Base-by-base conservation (phyloP, 2,329 filamentous ascomycete species). In the Hortaea werneckii region DNA sequence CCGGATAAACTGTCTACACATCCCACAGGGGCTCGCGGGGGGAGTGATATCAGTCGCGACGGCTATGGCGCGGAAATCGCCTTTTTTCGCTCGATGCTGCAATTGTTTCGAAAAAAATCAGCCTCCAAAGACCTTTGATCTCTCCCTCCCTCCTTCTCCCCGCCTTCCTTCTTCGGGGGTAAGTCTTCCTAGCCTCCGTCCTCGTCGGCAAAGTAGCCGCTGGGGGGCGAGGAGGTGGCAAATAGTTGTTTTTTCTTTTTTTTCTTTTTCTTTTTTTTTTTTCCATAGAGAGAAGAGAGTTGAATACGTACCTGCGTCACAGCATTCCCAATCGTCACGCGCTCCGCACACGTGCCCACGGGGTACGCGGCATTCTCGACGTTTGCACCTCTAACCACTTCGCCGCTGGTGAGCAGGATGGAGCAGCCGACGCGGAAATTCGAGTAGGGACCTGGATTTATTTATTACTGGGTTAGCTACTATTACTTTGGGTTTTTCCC, bases 281-380 rank as follows among this genome's bases (percentile, higher is more conserved):
- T n/a, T n/a, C n/a, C n/a, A n/a, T n/a, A n/a, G n/a, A n/a, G n/a
- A n/a, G n/a, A n/a, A n/a, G n/a, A n/a, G n/a, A n/a, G n/a, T n/a
- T n/a, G n/a, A n/a, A n/a, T n/a, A n/a, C n/a, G n/a, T n/a, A 67
- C 47, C 58, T 65, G 42, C 5, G 79, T 77, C 5, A 95, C 78
- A 20, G 90, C 90, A 35, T 81, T 87, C 6, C 79, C 85, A 54
- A 96, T 75, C 1, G 87, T 88, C n/a, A 89, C 86, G 48, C 90
- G 75, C 75, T 98, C 92, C 10, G 92, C 92, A 66, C 92, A 96
- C 2, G 86, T 94, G n/a, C 87, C 87, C 5, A 95, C 89, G 0
- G 92, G 90, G 63, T 94, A 96, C 28, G 84, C 74, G 1, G 87
- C 89, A 63, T 96, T 95, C 70, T 98, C 92, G 50, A 96, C 80